phyloP scores from a whole-genome alignment of 2,329 filamentous ascomycete genomes.

The Cytospora piceicola region DNA sequence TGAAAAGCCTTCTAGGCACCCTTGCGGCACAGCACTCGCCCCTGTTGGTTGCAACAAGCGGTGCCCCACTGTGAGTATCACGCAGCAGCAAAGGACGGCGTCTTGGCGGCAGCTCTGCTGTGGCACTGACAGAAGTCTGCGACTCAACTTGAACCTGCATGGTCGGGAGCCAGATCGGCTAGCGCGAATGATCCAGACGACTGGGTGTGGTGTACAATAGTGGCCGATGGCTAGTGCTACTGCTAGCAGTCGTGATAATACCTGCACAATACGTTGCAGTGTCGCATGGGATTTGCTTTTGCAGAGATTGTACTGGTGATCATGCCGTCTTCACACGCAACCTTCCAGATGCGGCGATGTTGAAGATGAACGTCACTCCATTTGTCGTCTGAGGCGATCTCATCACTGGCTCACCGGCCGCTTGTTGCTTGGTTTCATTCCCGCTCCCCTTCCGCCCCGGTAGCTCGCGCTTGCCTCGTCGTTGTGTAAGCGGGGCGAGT shows the following conservation, averaged over 20 bases:
- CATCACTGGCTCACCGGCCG: neutral
- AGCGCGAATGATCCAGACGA: conserved; percentile 5
- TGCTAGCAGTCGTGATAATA: neutral
- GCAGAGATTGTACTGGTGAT: conserved; percentile 8
- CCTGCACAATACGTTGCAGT: conserved; percentile 11
- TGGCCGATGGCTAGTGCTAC: neutral
- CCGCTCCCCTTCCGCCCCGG: conserved; percentile 18
- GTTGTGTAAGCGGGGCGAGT: conserved; percentile 10
- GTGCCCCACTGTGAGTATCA: conserved; percentile 19
- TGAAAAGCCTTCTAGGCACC: conserved; percentile 18
- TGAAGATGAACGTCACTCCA: conserved; percentile 10
- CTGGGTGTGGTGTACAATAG: conserved; percentile 1
- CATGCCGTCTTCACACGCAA: conserved; percentile 8
- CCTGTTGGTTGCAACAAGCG: conserved; percentile 24
- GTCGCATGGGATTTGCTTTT: conserved; percentile 15
- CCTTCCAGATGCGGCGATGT: conserved; percentile 22
- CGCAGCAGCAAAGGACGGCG: neutral
- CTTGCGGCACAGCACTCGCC: conserved; percentile 24
- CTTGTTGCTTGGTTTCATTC: neutral
- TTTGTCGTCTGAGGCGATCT: neutral
- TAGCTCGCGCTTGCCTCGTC: conserved; percentile 13
- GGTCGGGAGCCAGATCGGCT: conserved; percentile 20
- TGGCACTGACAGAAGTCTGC: conserved; percentile 1
- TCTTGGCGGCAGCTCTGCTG: neutral
- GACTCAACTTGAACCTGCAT: conserved; percentile 24